Conservation (phyloP, 2,329 filamentous ascomycete genomes). For the Alternaria panax region DNA sequence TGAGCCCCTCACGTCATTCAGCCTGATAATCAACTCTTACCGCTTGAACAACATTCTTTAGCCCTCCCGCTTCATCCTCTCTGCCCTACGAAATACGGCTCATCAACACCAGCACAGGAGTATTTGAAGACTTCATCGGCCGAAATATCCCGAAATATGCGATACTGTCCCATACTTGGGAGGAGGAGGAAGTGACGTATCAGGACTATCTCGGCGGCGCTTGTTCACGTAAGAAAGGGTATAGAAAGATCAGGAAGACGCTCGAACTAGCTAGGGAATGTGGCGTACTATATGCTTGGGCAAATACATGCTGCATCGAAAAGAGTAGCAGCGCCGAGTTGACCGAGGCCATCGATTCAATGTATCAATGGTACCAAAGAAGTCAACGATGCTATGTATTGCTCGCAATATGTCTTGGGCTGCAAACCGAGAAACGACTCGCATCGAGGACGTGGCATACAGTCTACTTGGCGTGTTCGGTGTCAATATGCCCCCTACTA, state of each 20-base stretch:
- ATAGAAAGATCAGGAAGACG: not conserved
- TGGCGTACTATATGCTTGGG: not conserved
- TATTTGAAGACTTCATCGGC: slow-evolving; percentile 1
- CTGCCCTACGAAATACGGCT: not conserved
- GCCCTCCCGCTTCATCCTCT: too few species aligned
- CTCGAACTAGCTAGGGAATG: not conserved
- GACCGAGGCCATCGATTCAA: slow-evolving; percentile 19
- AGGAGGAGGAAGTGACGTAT: not conserved
- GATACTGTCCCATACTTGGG: not conserved
- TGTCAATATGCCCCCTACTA: not conserved
- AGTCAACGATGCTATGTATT: slow-evolving; percentile 7
- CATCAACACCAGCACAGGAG: not conserved
- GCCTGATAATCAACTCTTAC: not conserved
- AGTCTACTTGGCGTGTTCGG: not conserved
- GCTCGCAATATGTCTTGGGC: not conserved
- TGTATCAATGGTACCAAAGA: slow-evolving; percentile 19
- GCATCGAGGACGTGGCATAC: not conserved
- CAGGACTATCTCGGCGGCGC: not conserved
- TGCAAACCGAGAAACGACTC: not conserved
- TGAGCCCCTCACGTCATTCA: not conserved
- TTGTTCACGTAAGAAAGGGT: not conserved
- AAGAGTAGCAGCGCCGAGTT: slow-evolving; percentile 12
- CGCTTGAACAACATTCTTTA: too few species aligned
- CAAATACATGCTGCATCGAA: not conserved
- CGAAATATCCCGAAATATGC: not conserved